Base-by-base conservation (phyloP, 1,284 basidiomycete genomes). In the Pyrrhoderma noxium region DNA sequence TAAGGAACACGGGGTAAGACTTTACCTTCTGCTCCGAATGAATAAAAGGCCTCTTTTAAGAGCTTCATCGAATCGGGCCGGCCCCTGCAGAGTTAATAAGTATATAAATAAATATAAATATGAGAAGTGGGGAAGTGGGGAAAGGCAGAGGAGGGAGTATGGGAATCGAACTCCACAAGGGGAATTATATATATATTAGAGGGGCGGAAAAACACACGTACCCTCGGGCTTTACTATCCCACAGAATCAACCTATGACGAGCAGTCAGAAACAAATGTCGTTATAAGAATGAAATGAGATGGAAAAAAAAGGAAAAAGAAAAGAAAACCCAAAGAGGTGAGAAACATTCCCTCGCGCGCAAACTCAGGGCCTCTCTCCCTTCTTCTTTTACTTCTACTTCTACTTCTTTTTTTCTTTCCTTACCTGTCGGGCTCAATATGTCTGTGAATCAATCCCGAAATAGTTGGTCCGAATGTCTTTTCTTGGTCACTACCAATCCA, bases 41-140 rank as follows among this genome's bases (percentile, higher is more conserved):
- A 73, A 41, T 74, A 62, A 59, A 84, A 82, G 1, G 70, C 73
- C 57, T 89, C 82, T 61, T 77, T 80, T 55, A 89, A 60, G 51
- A 89, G 65, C 64, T 84, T 84, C 80, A 87, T 84, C 11, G 80
- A 79, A 59, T 89, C 83, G 8, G 86, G 86, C 47, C 85, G 76
- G 22, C 82, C 81, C 45, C 84, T 56, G 35, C 25, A 23, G 36
- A 44, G 23, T n/a, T n/a, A n/a, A n/a, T n/a, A 54, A 22, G 23
- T 34, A 1, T 36, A 49, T 53, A 42, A 53, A 47, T 38, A 45
- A 49, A 7, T 13, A n/a, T n/a, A n/a, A n/a, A n/a, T n/a, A n/a
- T n/a, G n/a, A n/a, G n/a, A n/a, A n/a, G n/a, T n/a, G n/a, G n/a
- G n/a, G n/a, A n/a, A n/a, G n/a, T n/a, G n/a, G n/a, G 38, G n/a